phyloP scores from a whole-genome alignment of 2,329 filamentous ascomycete genomes.

The Talaromyces funiculosus region DNA sequence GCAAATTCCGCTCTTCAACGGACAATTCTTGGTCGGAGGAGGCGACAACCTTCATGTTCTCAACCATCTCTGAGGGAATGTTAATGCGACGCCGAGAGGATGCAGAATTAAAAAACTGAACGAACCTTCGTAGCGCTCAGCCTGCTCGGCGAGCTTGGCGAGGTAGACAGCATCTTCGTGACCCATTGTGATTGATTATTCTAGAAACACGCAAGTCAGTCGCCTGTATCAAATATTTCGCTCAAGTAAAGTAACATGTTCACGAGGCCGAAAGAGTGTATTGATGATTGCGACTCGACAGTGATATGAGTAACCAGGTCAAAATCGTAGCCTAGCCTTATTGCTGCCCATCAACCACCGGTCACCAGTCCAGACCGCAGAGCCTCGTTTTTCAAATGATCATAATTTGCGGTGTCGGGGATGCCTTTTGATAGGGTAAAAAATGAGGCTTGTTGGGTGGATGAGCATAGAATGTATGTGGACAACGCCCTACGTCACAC shows the following conservation, averaged over 20 bases:
- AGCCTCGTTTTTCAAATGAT: not conserved
- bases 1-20: conserved; percentile 87
- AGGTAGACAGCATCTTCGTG: conserved; percentile 99
- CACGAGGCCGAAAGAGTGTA: not conserved
- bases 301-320: not conserved
- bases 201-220: conserved; percentile 19
- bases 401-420: not conserved
- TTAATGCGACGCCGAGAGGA: conserved; percentile 16
- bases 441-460: not conserved
- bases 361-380: too few relatives aligned
- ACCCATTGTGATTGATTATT: conserved; percentile 69
- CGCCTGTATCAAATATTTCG: not conserved
- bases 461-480: not conserved
- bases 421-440: not conserved
- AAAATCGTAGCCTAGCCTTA: not conserved
- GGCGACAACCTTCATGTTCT: conserved; percentile 99
- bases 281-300: not conserved
- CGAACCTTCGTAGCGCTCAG: conserved; percentile 98
- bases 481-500: conserved; percentile 15
- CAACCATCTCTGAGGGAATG: conserved; percentile 75
- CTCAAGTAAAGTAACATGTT: conserved; percentile 1
- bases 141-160: conserved; percentile 99
- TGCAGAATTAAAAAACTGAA: conserved; percentile 9
- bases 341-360: not conserved
- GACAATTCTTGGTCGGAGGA: conserved; percentile 76